These are phyloP conservation scores for Jimgerdemannia flammicorona DNA, from an alignment of 192 early-diverging fungal genomes.

Conservation along the genomic window DNA sequence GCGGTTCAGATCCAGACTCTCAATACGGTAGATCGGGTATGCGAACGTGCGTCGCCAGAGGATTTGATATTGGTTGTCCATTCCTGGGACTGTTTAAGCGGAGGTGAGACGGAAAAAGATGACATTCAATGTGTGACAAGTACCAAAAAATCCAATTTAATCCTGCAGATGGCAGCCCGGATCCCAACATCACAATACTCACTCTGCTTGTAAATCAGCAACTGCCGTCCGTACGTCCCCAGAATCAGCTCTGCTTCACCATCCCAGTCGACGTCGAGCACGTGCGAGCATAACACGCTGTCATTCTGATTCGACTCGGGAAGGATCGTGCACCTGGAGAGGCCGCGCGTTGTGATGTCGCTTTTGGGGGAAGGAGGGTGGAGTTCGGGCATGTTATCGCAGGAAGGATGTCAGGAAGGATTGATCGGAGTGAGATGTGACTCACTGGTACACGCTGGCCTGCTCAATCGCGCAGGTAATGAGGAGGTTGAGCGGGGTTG, in stretches of 20 bases:
- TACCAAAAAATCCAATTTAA: too few relatives aligned
- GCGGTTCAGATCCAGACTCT: conserved; percentile 44
- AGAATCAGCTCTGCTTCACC: conserved; percentile 49
- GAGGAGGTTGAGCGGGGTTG: conserved; percentile 31
- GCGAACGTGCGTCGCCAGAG: conserved; percentile 49
- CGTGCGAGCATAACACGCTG: conserved; percentile 50
- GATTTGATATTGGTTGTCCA: conserved; percentile 31
- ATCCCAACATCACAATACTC: neutral
- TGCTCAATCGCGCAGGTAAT: conserved; percentile 56
- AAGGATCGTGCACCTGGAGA: conserved; percentile 33
- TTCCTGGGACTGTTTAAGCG: conserved; percentile 2
- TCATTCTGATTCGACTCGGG: conserved; percentile 49
- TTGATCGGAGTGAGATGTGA: neutral
- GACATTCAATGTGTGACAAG: too few relatives aligned
- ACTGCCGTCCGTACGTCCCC: conserved; percentile 55
- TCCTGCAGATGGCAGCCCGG: neutral
- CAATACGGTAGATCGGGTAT: conserved; percentile 51
- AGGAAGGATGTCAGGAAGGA: neutral
- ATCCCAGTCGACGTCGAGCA: conserved; percentile 61
- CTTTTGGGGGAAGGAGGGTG: conserved; percentile 14
- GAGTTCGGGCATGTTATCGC: neutral
- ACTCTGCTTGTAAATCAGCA: conserved; percentile 54
- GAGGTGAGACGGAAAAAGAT: too few relatives aligned
- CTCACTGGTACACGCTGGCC: conserved; percentile 48
- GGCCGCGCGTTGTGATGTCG: conserved; percentile 33